These are phyloP conservation scores for Fusarium sp. DNA, from an alignment of 2,329 filamentous ascomycete genomes.

Conservation along the genomic window DNA sequence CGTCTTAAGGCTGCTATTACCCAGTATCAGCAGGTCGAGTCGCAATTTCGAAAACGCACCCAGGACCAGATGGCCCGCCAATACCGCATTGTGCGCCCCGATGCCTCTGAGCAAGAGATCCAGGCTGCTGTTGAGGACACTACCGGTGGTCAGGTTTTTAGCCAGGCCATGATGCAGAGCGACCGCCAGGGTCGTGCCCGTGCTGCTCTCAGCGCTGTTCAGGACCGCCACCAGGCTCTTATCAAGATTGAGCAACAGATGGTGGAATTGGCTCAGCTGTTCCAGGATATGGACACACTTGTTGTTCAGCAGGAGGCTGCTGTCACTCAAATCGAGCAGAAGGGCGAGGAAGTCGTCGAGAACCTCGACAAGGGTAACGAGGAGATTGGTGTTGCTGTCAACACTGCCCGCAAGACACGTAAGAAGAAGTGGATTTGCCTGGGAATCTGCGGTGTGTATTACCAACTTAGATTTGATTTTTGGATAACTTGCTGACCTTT, in stretches of 20 bases:
- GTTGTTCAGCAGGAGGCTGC: slow-evolving; percentile 88
- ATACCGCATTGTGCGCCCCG: slow-evolving; percentile 88
- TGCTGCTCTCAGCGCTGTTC: slow-evolving; percentile 82
- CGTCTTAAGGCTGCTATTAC: slow-evolving; percentile 85
- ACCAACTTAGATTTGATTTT: too few species aligned
- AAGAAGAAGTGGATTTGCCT: slow-evolving; percentile 99
- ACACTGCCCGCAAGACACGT: slow-evolving; percentile 81
- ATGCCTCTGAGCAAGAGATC: slow-evolving; percentile 84
- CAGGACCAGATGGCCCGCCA: slow-evolving; percentile 89
- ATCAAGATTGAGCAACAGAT: slow-evolving; percentile 94
- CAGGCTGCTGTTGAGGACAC: slow-evolving; percentile 80
- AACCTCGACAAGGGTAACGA: slow-evolving; percentile 89
- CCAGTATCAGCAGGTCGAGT: slow-evolving; percentile 84
- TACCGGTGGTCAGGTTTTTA: slow-evolving; percentile 83
- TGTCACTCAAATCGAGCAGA: slow-evolving; percentile 85
- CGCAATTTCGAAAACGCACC: slow-evolving; percentile 82
- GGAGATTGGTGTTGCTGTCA: slow-evolving; percentile 84
- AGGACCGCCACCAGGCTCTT: slow-evolving; percentile 86
- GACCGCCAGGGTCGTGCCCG: slow-evolving; percentile 85
- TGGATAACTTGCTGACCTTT: slow-evolving; percentile 46
- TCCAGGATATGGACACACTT: slow-evolving; percentile 88
- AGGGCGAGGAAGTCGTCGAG: slow-evolving; percentile 85
- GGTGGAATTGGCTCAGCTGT: slow-evolving; percentile 86
- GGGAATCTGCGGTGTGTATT: slow-evolving; percentile 73
- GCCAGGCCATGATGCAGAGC: slow-evolving; percentile 85